A percentile compares a stretch with the other conserved stretches of the same genome.
Evolutionary conservation across 805 yeast species (phyloP).

Genomic region (Komagataella phaffii): DNA sequence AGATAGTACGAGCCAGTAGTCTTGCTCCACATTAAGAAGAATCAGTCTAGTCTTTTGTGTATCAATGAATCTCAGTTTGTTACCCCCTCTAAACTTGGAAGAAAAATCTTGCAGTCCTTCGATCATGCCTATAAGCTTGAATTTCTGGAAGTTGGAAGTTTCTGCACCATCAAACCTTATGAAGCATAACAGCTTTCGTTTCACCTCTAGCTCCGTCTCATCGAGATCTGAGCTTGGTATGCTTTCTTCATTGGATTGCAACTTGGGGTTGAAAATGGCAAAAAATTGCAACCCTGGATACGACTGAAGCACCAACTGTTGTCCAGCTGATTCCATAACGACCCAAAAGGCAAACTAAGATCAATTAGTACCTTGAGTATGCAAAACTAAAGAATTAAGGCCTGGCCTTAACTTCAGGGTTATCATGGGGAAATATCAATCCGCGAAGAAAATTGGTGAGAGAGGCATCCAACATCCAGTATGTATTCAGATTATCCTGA

Average conservation of each 20-base stretch:
- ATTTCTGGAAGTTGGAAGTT: background rate
- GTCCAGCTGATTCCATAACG: background rate
- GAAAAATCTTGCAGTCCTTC: slow-evolving; percentile 2
- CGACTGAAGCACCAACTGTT: background rate
- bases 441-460: background rate
- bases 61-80: slow-evolving; percentile 1
- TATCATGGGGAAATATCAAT: background rate
- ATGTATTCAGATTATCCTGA: background rate
- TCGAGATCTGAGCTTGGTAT: background rate
- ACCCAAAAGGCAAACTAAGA: background rate
- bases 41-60: slow-evolving; percentile 1
- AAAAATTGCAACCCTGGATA: background rate
- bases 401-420: background rate
- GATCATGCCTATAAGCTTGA: slow-evolving; percentile 1
- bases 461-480: background rate
- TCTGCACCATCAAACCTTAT: background rate
- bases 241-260: background rate
- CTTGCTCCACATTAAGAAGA: slow-evolving; percentile 1
- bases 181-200: background rate
- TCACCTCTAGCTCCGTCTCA: background rate
- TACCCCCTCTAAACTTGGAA: background rate
- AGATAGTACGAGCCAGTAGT: background rate
- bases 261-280: background rate
- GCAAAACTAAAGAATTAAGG: background rate
- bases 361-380: background rate